Evolutionary conservation across 371 early-diverging fungal species (phyloP).

Genomic region (Cokeromyces recurvatus): DNA sequence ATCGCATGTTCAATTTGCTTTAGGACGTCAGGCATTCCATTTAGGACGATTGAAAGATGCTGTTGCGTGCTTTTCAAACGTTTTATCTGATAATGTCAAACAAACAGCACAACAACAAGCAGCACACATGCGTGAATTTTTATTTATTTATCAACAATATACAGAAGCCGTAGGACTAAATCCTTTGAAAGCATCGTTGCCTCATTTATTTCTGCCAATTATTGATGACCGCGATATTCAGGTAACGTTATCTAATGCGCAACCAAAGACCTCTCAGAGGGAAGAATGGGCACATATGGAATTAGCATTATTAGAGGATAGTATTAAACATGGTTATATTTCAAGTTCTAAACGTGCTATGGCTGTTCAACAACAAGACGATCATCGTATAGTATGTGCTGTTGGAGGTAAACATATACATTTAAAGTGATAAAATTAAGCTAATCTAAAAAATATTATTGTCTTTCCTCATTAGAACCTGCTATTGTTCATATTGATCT

Average conservation of each 20-base stretch:
- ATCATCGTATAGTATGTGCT: conserved; percentile 58
- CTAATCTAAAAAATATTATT: background rate
- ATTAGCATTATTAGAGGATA: conserved; percentile 52
- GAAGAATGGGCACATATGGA: conserved; percentile 64
- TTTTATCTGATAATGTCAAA: conserved; percentile 60
- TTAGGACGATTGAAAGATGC: conserved; percentile 56
- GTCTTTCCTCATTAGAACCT: conserved; percentile 47
- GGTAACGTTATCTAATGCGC: conserved; percentile 49
- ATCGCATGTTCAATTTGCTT: conserved; percentile 82
- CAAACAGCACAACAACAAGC: conserved; percentile 69
- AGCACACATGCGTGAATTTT: conserved; percentile 71
- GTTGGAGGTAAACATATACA: conserved; percentile 61
- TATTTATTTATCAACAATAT: conserved; percentile 72
- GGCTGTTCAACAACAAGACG: conserved; percentile 45
- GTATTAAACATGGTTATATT: conserved; percentile 36
- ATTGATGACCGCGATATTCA: conserved; percentile 41
- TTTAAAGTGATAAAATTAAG: background rate
- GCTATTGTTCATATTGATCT: conserved; percentile 60
- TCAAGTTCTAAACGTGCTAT: conserved; percentile 34
- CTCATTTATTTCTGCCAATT: conserved; percentile 44
- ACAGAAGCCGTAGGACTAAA: conserved; percentile 27
- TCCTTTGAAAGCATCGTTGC: conserved; percentile 35
- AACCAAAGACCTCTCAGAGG: conserved; percentile 29
- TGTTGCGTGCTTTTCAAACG: conserved; percentile 56
- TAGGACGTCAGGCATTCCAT: conserved; percentile 74